These are phyloP conservation scores for Zasmidium citrigriseum DNA, from an alignment of 2,329 filamentous ascomycete species.

Conservation along the genomic window DNA sequence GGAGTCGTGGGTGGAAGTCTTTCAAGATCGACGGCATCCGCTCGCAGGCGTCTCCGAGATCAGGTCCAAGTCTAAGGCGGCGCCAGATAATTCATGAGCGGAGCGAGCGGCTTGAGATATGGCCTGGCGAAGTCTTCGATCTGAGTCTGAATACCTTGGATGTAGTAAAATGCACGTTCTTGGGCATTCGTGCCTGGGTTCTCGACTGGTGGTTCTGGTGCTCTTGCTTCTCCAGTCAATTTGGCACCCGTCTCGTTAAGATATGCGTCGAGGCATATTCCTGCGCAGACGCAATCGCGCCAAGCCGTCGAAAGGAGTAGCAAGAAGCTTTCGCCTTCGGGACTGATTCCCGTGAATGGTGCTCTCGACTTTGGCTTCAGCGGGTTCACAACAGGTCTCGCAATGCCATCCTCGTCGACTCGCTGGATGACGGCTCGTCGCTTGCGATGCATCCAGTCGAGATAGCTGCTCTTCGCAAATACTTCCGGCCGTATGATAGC, in stretches of 20 bases:
- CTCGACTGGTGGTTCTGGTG: background rate
- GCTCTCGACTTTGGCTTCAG: constrained; percentile 36
- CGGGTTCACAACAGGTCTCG: constrained; percentile 46
- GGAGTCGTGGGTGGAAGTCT: background rate
- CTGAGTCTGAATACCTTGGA: background rate
- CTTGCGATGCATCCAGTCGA: constrained; percentile 47
- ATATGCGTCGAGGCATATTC: constrained; percentile 4
- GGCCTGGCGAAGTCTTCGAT: background rate
- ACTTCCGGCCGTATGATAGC: constrained; percentile 41
- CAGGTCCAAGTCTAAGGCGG: background rate
- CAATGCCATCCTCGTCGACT: constrained; percentile 41
- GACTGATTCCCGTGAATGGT: constrained; percentile 28
- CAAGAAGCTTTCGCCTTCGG: constrained; percentile 48
- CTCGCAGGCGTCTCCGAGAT: background rate
- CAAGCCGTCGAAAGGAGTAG: constrained; percentile 46
- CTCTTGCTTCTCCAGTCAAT: background rate
- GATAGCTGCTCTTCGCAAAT: constrained; percentile 39
- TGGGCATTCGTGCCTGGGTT: background rate
- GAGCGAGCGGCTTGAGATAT: background rate
- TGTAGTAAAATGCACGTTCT: background rate
- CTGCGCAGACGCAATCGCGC: constrained; percentile 40
- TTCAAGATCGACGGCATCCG: background rate
- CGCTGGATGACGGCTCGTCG: constrained; percentile 37
- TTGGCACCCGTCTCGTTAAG: constrained; percentile 1
- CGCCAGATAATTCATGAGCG: background rate